Conservation (phyloP, 192 early-diverging fungal species). For the Chytriomyces hyalinus region DNA sequence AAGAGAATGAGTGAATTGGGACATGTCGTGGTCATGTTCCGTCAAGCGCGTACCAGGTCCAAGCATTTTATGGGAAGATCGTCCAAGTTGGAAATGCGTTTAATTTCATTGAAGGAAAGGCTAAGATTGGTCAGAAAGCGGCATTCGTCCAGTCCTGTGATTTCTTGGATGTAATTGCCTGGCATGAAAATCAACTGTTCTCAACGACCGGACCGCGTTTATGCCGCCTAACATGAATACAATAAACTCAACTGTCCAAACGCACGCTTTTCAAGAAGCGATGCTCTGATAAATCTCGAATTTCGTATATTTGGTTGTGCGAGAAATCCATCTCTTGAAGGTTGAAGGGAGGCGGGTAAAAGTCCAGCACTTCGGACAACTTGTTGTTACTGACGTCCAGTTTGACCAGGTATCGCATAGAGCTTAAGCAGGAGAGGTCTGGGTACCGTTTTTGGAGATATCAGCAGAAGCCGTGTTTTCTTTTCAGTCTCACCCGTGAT, state of each 20-base stretch:
- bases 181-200: neutral
- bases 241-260: conserved; percentile 50
- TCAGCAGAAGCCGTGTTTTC: neutral
- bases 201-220: neutral
- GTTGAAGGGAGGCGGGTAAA: conserved; percentile 55
- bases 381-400: conserved; percentile 61
- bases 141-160: conserved; percentile 48
- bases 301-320: conserved; percentile 52
- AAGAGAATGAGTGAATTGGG: conserved; percentile 3
- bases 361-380: conserved; percentile 40
- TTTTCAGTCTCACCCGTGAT: conserved; percentile 39
- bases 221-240: neutral
- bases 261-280: conserved; percentile 49
- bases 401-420: conserved; percentile 51
- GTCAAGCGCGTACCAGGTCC: conserved; percentile 49
- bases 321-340: conserved; percentile 60
- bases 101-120: conserved; percentile 50
- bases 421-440: conserved; percentile 45
- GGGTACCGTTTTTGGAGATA: neutral
- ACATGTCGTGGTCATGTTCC: neutral
- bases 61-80: conserved; percentile 53
- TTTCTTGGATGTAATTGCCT: conserved; percentile 45
- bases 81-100: conserved; percentile 47
- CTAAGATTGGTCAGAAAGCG: conserved; percentile 53
- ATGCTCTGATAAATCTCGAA: conserved; percentile 48